Percentiles rank a stretch among this genome's conserved stretches.
These are phyloP conservation scores for Linaria vulgaris DNA, from an alignment of 257 asterid genomes.

Conservation along the genomic window DNA sequence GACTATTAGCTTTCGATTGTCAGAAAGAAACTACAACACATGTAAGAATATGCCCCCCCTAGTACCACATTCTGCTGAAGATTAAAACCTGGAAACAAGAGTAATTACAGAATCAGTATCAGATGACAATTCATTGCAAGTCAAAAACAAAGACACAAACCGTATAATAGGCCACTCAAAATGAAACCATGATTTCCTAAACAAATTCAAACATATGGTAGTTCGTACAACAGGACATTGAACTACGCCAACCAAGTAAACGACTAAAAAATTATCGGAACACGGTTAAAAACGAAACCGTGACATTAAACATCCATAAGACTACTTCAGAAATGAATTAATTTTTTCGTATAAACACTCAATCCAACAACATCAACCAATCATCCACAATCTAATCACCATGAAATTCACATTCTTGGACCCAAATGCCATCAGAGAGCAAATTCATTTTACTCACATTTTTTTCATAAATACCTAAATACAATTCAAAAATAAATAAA, in stretches of 20 bases:
- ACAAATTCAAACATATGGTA: slow-evolving; percentile 15
- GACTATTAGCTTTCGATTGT: slow-evolving; percentile 26
- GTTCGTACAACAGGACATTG: neutral
- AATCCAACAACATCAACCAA: slow-evolving; percentile 2
- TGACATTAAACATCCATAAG: neutral
- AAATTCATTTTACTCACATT: too few relatives aligned
- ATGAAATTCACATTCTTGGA: too few relatives aligned
- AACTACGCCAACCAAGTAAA: neutral
- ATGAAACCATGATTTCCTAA: slow-evolving; percentile 4
- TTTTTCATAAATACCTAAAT: too few relatives aligned
- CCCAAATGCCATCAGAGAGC: too few relatives aligned
- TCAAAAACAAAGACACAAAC: slow-evolving; percentile 21
- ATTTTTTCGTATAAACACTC: neutral
- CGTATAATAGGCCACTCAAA: slow-evolving; percentile 13
- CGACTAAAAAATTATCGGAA: neutral
- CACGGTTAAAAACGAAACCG: neutral
- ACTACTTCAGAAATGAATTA: neutral
- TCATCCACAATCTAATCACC: too few relatives aligned
- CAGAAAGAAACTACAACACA: slow-evolving; percentile 24
- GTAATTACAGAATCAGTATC: slow-evolving; percentile 6
- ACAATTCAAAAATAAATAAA: too few relatives aligned
- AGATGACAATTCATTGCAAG: slow-evolving; percentile 19
- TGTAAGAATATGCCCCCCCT: slow-evolving; percentile 11
- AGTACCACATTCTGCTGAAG: neutral
- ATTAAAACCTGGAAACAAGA: slow-evolving; percentile 27